Base-by-base conservation (phyloP, 164 flowering plant genomes). In the Magnolia sinica region DNA sequence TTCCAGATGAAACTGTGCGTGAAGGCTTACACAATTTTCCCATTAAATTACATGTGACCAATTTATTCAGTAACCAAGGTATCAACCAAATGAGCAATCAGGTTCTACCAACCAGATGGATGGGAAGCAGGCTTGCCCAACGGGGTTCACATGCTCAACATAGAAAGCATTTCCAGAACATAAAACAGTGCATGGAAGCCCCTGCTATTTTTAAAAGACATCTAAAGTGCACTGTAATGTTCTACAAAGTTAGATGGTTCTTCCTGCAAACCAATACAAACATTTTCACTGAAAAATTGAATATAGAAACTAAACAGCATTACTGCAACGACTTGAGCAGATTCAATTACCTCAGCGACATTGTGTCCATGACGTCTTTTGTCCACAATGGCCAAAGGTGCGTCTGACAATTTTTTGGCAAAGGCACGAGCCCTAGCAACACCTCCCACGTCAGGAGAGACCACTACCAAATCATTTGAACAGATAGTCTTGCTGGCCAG, bases 371-470 rank as follows among this genome's bases (percentile, higher is more conserved):
- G 98, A 20, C 99, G 95, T 84, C 99, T 89, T 88, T 96, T 96
- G 85, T 96, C 99, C 66, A 96, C 98, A 83, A 96, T 96, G 59
- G 99, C 99, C 74, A 96, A 81, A 73, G 99, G 99, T 7, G 99
- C 99, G 91, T 96, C 99, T 20, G 97, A 96, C 76, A 96, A 78
- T 71, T 96, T 96, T 81, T 96, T 96, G 8, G 99, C 99, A 87
- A 96, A 96, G 76, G 97, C 96, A 73, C 99, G 97, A 59, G 99
- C 99, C 80, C 99, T 86, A 71, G 98, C 95, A 74, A 96, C 99
- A 72, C 99, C 99, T 61, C 99, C 99, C 81, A 96, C 98, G 86
- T 96, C 99, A 58, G 98, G 99, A 50, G 99, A 96, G 75, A 96
- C 99, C 84, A 96, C 99, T 7, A 96, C 97, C 90, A 94, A 83